A percentile compares a stretch with the other conserved stretches of the same genome.
Evolutionary conservation across 345 rosid species (phyloP).

Genomic region (Anacardium occidentale): DNA sequence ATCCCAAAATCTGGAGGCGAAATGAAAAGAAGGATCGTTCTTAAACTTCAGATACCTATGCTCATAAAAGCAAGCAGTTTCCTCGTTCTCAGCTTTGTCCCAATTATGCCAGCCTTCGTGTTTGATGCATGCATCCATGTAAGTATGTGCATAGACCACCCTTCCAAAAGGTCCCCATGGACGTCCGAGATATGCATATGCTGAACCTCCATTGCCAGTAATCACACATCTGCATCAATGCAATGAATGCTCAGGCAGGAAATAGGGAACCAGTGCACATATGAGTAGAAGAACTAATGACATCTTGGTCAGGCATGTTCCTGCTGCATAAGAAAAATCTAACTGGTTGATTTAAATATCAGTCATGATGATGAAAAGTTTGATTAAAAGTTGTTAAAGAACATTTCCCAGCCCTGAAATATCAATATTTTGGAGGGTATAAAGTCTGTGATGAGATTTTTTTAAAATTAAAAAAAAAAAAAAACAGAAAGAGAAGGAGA

Average conservation of each 20-base stretch:
- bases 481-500: neutral
- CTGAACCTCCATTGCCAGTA: slow-evolving; percentile 72
- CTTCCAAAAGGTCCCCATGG: slow-evolving; percentile 99
- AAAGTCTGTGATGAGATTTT: neutral
- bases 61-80: slow-evolving; percentile 94
- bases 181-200: slow-evolving; percentile 71
- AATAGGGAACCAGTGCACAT: neutral
- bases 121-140: slow-evolving; percentile 74
- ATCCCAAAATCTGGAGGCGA: too few species aligned
- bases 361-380: neutral
- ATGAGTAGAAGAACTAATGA: neutral
- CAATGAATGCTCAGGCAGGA: neutral
- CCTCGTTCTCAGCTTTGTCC: slow-evolving; percentile 87
- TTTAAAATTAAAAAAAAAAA: neutral
- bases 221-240: slow-evolving; percentile 72
- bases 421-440: neutral
- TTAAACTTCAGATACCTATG: slow-evolving; percentile 51
- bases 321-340: neutral
- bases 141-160: slow-evolving; percentile 77
- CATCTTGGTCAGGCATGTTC: neutral
- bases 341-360: too few species aligned
- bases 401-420: neutral
- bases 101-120: slow-evolving; percentile 86
- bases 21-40: neutral
- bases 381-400: too few species aligned